phyloP scores from a whole-genome alignment of 352 stramenopile genomes.

The Globisporangium uncinulatum region DNA sequence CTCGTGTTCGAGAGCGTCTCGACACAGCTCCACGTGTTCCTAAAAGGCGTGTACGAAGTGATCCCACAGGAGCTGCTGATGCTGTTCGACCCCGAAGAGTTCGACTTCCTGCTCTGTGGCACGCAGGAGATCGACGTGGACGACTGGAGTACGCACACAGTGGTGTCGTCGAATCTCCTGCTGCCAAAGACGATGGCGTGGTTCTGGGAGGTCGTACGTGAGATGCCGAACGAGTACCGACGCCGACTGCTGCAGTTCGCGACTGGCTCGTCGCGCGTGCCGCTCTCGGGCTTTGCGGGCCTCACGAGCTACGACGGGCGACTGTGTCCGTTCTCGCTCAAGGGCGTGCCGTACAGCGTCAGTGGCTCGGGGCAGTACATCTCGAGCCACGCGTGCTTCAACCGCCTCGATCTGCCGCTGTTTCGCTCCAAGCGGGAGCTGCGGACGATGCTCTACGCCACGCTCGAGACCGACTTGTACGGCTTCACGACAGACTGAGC shows the following conservation, averaged over 20 bases:
- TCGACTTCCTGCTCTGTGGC: conserved; percentile 96
- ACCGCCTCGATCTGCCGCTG: conserved; percentile 61
- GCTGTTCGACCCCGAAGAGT: conserved; percentile 96
- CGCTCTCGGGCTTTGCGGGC: conserved; percentile 57
- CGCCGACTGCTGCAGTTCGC: conserved; percentile 23
- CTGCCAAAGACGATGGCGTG: conserved; percentile 27
- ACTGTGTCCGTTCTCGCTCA: conserved; percentile 70
- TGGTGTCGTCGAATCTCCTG: conserved; percentile 26
- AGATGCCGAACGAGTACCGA: conserved; percentile 76
- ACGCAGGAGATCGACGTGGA: conserved; percentile 91
- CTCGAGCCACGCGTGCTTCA: conserved; percentile 31
- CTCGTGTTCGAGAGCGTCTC: conserved; percentile 90
- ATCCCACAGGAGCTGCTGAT: conserved; percentile 90
- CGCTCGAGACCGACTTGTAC: conserved; percentile 54
- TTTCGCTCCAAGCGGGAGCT: conserved; percentile 89
- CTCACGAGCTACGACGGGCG: conserved; percentile 79
- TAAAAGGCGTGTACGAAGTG: conserved; percentile 96
- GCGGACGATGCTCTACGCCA: conserved; percentile 50
- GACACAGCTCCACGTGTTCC: conserved; percentile 84
- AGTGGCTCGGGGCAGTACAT: conserved; percentile 50
- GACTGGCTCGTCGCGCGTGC: conserved; percentile 68
- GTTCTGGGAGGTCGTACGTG: conserved; percentile 85
- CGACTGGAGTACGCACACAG: conserved; percentile 90
- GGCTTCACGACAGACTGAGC: conserved; percentile 57
- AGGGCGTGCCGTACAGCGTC: conserved; percentile 23